Base-by-base conservation (phyloP, 176 grass and related monocot genomes). In the Urochloa ruziziensis region DNA sequence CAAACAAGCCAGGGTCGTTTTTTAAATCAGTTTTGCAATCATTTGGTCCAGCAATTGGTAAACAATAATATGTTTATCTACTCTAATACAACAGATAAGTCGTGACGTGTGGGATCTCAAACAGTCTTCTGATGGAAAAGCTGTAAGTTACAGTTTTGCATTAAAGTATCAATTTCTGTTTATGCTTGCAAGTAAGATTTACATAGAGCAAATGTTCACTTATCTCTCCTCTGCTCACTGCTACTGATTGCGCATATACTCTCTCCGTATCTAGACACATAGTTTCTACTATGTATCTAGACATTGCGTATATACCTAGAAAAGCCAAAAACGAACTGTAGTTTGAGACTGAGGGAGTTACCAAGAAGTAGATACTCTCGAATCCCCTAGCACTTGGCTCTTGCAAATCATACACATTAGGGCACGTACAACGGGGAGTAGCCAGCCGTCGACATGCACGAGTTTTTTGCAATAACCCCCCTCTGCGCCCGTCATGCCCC, bases 81-180 rank as follows among this genome's bases (percentile, higher is more conserved):
- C 72, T 85, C 24, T 63, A 65, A 51, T 82, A 16, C 77, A 61
- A 82, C 88, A 99, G 96, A 51, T 87, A 39, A 74, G 67, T 86
- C 91, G 77, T 63, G 89, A 92, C 7, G 40, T 73, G 33, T 96
- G 91, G 91, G 96, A 99, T 65, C 81, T 89, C 5, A 90, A 86
- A 62, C 58, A 51, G 24, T 87, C 93, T 51, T 90, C 83, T 74
- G 87, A 85, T 87, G 93, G 89, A 52, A 99, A 96, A 96, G 62
- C 89, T 89, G 96, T 99, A 87, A 95, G 93, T 93, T 21, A 62
- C 60, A 54, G 30, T 70, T 91, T 81, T 77, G 33, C 63, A 56
- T 44, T 76, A 13, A 56, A 80, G 42, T 84, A 36, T 47, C 35
- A 19, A 64, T 33, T 74, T 86, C 2, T 42, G 19, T 25, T 74